These are phyloP conservation scores for Moesziomyces sp. DNA, from an alignment of 1,284 basidiomycete genomes.

Conservation along the genomic window DNA sequence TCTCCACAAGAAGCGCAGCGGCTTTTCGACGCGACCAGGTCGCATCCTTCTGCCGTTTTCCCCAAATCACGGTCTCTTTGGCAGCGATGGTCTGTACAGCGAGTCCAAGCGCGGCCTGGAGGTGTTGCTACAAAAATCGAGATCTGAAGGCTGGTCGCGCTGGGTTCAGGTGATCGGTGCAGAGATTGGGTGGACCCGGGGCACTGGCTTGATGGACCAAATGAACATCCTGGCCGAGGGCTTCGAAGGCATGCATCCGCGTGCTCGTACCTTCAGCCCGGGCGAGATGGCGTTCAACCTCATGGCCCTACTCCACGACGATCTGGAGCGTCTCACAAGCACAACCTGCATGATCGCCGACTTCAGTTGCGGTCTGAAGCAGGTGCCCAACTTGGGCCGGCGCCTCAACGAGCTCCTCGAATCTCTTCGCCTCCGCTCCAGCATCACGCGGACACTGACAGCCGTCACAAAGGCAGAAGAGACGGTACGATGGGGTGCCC, in stretches of 20 bases:
- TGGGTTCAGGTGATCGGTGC: conserved; percentile 97
- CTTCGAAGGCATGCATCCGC: conserved; percentile 84
- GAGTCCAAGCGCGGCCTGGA: conserved; percentile 98
- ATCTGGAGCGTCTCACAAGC: conserved; percentile 92
- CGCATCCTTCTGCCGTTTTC: conserved; percentile 97
- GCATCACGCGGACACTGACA: no score
- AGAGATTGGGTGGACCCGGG: conserved; percentile 86
- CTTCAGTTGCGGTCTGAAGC: no score
- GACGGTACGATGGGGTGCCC: conserved; percentile 75
- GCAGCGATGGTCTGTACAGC: conserved; percentile 96
- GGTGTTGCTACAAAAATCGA: conserved; percentile 97
- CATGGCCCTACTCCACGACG: conserved; percentile 92
- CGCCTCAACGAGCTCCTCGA: conserved; percentile 50
- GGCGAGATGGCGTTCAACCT: conserved; percentile 99
- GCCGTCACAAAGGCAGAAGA: not conserved
- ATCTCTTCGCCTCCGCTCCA: conserved; percentile 73
- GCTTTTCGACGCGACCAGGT: conserved; percentile 95
- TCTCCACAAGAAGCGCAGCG: conserved; percentile 93
- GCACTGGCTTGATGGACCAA: conserved; percentile 94
- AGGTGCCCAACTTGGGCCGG: no score
- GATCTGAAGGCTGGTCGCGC: conserved; percentile 91
- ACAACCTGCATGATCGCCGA: no score
- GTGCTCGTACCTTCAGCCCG: conserved; percentile 95
- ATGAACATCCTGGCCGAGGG: conserved; percentile 95
- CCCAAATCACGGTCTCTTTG: conserved; percentile 96